A percentile compares a stretch with the other conserved stretches of the same genome.
Evolutionary conservation across 106 monocot genomes (phyloP).

Genomic region (Dactylorhiza incarnata): DNA sequence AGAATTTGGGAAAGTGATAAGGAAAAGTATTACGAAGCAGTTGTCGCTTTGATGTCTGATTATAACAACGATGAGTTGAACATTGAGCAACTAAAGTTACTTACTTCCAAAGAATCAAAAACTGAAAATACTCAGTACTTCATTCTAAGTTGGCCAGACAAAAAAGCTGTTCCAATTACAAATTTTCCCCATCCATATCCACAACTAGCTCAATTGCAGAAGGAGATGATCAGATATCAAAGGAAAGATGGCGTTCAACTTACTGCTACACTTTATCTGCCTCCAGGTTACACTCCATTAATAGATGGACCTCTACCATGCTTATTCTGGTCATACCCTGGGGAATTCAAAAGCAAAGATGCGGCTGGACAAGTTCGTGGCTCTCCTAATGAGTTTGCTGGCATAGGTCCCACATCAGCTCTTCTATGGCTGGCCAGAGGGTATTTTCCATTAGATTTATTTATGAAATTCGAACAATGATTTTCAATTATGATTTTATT

Average conservation of each 20-base stretch:
- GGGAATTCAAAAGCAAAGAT: conserved; percentile 99
- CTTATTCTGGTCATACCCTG: conserved; percentile 94
- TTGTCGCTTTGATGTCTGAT: conserved; percentile 94
- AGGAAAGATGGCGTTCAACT: conserved; percentile 97
- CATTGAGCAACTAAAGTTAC: conserved; percentile 70
- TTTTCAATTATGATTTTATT: conserved; percentile 3
- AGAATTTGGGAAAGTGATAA: conserved; percentile 98
- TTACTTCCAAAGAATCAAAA: conserved; percentile 97
- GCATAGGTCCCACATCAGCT: conserved; percentile 87
- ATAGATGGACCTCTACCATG: conserved; percentile 91
- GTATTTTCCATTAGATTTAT: conserved; percentile 27
- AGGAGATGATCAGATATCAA: conserved; percentile 93
- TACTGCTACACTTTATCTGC: conserved; percentile 92
- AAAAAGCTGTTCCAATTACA: conserved; percentile 71
- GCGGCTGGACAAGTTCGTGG: conserved; percentile 99
- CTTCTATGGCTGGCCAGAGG: conserved; percentile 96
- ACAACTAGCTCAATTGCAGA: conserved; percentile 75
- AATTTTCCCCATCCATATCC: conserved; percentile 98
- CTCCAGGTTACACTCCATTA: conserved; percentile 69
- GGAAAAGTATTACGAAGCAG: conserved; percentile 89
- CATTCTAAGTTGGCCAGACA: conserved; percentile 77
- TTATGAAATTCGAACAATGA: not conserved
- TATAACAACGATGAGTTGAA: conserved; percentile 48
- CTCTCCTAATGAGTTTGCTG: conserved; percentile 96
- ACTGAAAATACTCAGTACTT: conserved; percentile 97